phyloP scores from a whole-genome alignment of 75 land plant species.

The Pinus taeda region DNA sequence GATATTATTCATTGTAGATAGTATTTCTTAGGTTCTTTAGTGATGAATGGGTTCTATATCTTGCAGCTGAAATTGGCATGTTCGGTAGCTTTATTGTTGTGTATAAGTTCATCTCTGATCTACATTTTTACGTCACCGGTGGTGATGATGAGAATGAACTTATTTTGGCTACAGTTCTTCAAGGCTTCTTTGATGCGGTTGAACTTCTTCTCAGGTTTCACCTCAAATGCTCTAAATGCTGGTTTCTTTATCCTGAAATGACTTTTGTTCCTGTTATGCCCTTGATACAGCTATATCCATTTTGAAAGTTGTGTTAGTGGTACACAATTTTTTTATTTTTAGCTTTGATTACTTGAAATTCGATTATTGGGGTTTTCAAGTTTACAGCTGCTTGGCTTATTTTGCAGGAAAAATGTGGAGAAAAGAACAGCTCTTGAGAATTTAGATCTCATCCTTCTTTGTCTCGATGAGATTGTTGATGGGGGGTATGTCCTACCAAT shows the following conservation, averaged over 20 bases:
- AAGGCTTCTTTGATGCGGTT: constrained; percentile 44
- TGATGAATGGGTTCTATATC: background rate
- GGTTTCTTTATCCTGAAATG: background rate
- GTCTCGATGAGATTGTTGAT: constrained; percentile 52
- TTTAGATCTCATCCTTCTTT: constrained; percentile 41
- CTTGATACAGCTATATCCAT: background rate
- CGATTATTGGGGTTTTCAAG: background rate
- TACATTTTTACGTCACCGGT: constrained; percentile 42
- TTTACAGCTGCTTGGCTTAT: background rate
- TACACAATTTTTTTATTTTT: background rate
- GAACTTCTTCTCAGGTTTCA: constrained; percentile 28
- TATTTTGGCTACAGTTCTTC: constrained; percentile 36
- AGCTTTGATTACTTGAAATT: background rate
- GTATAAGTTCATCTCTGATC: constrained; percentile 36
- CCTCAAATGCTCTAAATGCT: background rate
- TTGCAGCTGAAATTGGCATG: constrained; percentile 35
- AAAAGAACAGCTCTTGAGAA: constrained; percentile 48
- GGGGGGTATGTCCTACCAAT: constrained; percentile 31
- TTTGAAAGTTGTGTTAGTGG: background rate
- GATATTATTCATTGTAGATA: too few species aligned
- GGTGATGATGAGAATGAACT: constrained; percentile 42
- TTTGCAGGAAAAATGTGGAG: constrained; percentile 40
- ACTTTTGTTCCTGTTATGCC: too few species aligned
- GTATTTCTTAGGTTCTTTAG: too few species aligned
- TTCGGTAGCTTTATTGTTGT: constrained; percentile 32